A percentile compares a stretch with the other conserved stretches of the same genome.
These are phyloP conservation scores for Wickerhamiella cacticola DNA, from an alignment of 805 yeast genomes.

Conservation along the genomic window DNA sequence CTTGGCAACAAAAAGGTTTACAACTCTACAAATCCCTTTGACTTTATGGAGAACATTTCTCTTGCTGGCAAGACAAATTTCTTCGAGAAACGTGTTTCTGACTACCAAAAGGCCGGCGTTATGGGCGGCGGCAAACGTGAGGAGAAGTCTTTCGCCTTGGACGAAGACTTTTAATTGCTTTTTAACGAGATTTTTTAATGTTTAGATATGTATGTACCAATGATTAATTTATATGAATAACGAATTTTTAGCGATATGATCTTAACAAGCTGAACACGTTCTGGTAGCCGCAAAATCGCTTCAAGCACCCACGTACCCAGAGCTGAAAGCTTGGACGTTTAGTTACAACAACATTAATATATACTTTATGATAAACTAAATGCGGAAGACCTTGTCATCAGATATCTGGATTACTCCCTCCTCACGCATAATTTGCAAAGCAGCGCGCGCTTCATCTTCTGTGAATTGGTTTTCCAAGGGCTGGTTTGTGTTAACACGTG, in stretches of 20 bases:
- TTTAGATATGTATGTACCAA: slow-evolving; percentile 2
- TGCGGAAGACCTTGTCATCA: slow-evolving; percentile 21
- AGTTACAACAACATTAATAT: too few species aligned
- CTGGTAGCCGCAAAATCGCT: too few species aligned
- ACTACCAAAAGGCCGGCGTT: slow-evolving; percentile 98
- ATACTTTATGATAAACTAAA: slow-evolving; percentile 12
- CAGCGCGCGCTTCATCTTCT: slow-evolving; percentile 31
- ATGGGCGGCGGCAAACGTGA: slow-evolving; percentile 62
- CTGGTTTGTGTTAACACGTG: slow-evolving; percentile 35
- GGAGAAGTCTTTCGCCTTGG: slow-evolving; percentile 60
- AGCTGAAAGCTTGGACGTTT: too few species aligned
- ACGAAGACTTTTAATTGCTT: slow-evolving; percentile 71
- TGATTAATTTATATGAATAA: background rate
- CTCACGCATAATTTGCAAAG: slow-evolving; percentile 29
- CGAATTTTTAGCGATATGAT: too few species aligned
- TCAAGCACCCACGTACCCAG: too few species aligned
- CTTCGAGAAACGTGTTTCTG: slow-evolving; percentile 97
- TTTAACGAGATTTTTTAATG: background rate
- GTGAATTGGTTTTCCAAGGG: slow-evolving; percentile 31
- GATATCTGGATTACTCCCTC: slow-evolving; percentile 30
- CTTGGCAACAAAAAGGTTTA: slow-evolving; percentile 82
- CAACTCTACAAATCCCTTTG: slow-evolving; percentile 89
- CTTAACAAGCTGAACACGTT: too few species aligned
- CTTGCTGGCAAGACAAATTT: slow-evolving; percentile 97
- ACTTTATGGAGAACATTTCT: slow-evolving; percentile 97